Evolutionary conservation across 768 basidiomycete species (phyloP).

Genomic region (Termitomyces eurrhizus): DNA sequence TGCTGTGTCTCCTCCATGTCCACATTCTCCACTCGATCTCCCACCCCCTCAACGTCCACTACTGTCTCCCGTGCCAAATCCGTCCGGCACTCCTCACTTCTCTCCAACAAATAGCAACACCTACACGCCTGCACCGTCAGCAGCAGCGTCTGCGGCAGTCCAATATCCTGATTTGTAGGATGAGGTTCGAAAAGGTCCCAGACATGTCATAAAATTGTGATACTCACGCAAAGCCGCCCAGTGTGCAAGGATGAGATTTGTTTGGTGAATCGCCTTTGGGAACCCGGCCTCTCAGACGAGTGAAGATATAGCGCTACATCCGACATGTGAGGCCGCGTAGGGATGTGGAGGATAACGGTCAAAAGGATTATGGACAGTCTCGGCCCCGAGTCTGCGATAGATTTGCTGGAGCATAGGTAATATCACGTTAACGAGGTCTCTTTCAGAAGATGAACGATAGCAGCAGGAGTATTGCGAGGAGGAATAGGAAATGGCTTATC

Average conservation of each 20-base stretch:
- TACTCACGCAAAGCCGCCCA: constrained; percentile 25
- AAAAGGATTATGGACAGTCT: constrained; percentile 8
- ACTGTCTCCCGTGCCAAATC: constrained; percentile 16
- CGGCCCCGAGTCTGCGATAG: constrained; percentile 14
- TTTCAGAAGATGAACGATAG: constrained; percentile 23
- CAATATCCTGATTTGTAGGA: too few species aligned
- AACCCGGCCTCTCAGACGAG: constrained; percentile 39
- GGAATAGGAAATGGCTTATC: constrained; percentile 29
- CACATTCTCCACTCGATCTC: constrained; percentile 1
- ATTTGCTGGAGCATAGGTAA: constrained; percentile 11
- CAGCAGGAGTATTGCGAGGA: constrained; percentile 24
- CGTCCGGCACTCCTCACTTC: not conserved
- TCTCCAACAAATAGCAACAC: not conserved
- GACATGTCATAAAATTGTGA: not conserved
- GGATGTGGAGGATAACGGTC: constrained; percentile 6
- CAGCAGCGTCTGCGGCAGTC: not conserved
- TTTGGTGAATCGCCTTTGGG: constrained; percentile 31
- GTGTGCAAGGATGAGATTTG: constrained; percentile 16
- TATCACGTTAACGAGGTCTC: too few species aligned
- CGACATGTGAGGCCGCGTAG: not conserved
- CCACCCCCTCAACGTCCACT: constrained; percentile 9
- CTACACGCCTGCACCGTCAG: not conserved
- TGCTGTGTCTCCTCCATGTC: too few species aligned
- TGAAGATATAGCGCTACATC: constrained; percentile 25
- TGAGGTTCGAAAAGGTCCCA: too few species aligned